These are phyloP conservation scores for Boletus smithii DNA, from an alignment of 1,284 basidiomycete species.

Conservation along the genomic window DNA sequence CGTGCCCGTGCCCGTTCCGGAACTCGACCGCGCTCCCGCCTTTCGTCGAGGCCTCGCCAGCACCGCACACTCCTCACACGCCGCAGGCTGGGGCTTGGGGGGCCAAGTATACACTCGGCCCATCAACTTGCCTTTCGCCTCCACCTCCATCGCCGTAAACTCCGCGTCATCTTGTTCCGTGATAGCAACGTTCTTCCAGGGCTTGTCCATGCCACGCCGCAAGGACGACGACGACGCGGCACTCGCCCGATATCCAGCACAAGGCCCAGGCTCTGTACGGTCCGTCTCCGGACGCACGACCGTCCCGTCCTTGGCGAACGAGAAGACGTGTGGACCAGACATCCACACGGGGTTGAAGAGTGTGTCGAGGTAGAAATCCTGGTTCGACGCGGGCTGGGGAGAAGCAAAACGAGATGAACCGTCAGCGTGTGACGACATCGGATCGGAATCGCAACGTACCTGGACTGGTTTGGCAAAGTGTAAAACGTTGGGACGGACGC, in stretches of 20 bases:
- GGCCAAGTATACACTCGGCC: constrained; percentile 26
- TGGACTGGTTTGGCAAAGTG: neutral
- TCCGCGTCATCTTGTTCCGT: constrained; percentile 28
- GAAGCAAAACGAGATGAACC: neutral
- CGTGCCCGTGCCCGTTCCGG: neutral
- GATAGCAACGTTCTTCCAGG: constrained; percentile 31
- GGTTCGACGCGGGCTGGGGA: neutral
- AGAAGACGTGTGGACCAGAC: constrained; percentile 11
- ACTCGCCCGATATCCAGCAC: neutral
- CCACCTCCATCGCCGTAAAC: constrained; percentile 10
- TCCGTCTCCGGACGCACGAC: constrained; percentile 2
- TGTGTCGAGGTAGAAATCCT: constrained; percentile 18
- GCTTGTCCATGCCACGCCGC: constrained; percentile 9
- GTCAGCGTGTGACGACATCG: neutral
- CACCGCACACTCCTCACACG: constrained; percentile 10
- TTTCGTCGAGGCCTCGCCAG: neutral
- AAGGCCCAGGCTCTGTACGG: neutral
- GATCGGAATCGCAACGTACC: constrained; percentile 1
- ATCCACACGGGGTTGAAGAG: constrained; percentile 17
- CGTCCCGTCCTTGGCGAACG: constrained; percentile 9
- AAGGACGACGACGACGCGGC: neutral
- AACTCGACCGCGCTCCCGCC: neutral
- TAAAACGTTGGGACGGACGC: neutral
- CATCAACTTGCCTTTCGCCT: constrained; percentile 2
- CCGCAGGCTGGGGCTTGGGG: constrained; percentile 6